Conservation (phyloP, 768 basidiomycete species). For the Panaeolus cyanescens region DNA sequence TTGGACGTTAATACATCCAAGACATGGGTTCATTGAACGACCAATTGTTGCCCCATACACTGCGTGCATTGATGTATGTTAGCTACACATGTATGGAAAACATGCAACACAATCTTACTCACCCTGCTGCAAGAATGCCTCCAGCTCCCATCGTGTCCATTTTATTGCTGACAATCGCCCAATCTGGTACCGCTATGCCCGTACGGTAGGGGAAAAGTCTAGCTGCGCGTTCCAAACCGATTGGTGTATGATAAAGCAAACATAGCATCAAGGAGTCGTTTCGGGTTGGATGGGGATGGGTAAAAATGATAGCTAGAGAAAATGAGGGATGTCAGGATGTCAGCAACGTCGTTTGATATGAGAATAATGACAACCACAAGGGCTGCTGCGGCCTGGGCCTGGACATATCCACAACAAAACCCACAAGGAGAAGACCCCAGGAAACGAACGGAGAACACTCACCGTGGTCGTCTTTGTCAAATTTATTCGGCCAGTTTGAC, state of each 20-base stretch:
- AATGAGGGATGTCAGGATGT: not conserved
- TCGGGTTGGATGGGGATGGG: conserved; percentile 61
- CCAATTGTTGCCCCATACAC: conserved; percentile 41
- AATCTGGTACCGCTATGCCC: conserved; percentile 75
- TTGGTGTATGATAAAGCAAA: conserved; percentile 55
- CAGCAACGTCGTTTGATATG: too few relatives aligned
- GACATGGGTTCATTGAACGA: conserved; percentile 48
- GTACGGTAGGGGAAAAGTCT: conserved; percentile 87
- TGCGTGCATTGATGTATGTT: conserved; percentile 8
- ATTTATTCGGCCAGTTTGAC: conserved; percentile 7
- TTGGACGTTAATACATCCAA: conserved; percentile 38
- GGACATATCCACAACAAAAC: too few relatives aligned
- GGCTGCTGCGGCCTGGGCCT: too few relatives aligned
- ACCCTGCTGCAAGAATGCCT: conserved; percentile 82
- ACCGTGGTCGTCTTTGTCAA: conserved; percentile 34
- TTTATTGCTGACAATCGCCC: conserved; percentile 61
- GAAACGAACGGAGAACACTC: not conserved
- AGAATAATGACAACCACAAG: too few relatives aligned
- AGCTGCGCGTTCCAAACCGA: conserved; percentile 65
- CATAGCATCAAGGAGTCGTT: conserved; percentile 44
- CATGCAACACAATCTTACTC: conserved; percentile 22
- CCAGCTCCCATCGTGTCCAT: conserved; percentile 66
- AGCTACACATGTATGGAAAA: not conserved
- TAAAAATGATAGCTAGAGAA: conserved; percentile 53
- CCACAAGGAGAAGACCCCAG: too few relatives aligned